Evolutionary conservation across 257 asterid species (phyloP).

Genomic region (Mentha longifolia): DNA sequence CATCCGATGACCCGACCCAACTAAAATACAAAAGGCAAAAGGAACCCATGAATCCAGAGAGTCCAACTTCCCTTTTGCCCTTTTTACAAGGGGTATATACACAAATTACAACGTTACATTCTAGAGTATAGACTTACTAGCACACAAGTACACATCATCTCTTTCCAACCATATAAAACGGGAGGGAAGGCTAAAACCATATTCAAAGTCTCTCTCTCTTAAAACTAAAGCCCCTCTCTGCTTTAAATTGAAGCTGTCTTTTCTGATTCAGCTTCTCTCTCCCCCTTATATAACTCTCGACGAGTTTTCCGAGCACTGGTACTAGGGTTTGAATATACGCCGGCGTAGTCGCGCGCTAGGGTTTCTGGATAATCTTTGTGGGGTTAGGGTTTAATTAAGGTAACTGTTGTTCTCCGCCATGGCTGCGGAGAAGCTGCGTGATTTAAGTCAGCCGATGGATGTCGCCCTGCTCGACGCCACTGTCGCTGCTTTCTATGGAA

Average conservation of each 20-base stretch:
- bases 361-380: slow-evolving; percentile 30
- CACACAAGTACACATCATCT: neutral
- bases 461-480: slow-evolving; percentile 90
- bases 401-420: slow-evolving; percentile 43
- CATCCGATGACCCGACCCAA: neutral
- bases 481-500: slow-evolving; percentile 90
- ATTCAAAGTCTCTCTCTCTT: slow-evolving; percentile 54
- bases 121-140: neutral
- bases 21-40: neutral
- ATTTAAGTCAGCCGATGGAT: slow-evolving; percentile 90
- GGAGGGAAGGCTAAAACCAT: slow-evolving; percentile 43
- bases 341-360: slow-evolving; percentile 40
- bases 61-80: neutral
- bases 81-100: slow-evolving; percentile 10
- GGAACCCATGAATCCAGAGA: neutral
- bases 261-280: slow-evolving; percentile 24
- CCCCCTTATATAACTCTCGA: neutral
- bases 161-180: slow-evolving; percentile 33
- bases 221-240: slow-evolving; percentile 42
- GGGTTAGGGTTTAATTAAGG: slow-evolving; percentile 48
- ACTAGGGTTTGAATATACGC: slow-evolving; percentile 39
- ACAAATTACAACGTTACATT: neutral
- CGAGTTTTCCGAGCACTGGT: neutral
- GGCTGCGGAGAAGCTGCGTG: slow-evolving; percentile 90
- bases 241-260: slow-evolving; percentile 68